Base-by-base conservation (phyloP, 768 basidiomycete species). In the Boletus fagicola region DNA sequence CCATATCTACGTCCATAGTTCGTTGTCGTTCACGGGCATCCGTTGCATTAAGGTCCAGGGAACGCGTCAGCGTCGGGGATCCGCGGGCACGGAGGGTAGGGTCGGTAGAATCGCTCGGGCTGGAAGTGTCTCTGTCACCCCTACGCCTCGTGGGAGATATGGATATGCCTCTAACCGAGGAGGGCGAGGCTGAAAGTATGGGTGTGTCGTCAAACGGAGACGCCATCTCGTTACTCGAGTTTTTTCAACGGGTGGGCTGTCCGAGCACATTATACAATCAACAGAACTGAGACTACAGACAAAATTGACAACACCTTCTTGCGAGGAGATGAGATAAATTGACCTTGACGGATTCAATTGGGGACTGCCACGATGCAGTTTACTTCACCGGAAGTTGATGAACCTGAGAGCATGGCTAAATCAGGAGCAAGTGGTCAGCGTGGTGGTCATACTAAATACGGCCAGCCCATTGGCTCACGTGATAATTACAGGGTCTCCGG, bases 1-100 rank as follows among this genome's bases (percentile, higher is more conserved):
- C 92, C 89, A 93, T 92, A 65, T 95, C 94, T 0, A 91, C 91
- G 65, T 98, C 95, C 87, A 97, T 91, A 7, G 92, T 86, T 36
- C 90, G 83, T 77, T 98, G 94, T 20, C 94, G 84, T 71, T 97
- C 94, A 53, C 86, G 78, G 20, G 83, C 84, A 52, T 90, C 83
- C 0, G 88, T 84, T 67, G 91, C 87, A 75, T 86, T 80, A 11
- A 80, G 82, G 68, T 90, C 85, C 58, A 82, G 80, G 10, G 87
- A 79, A 43, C 87, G 82, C 1, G 74, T 68, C 16, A 88, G 72
- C 3, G 83, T 83, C 0, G 90, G 88, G 1, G 88, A 88, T 54
- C 78, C 79, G 24, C 86, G 79, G 48, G 80, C 69, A 1, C 75
- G 79, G 6, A 74, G 59, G 40, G 70, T 68, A 26, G 67, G 61